These are phyloP conservation scores for Russula virescens DNA, from an alignment of 768 basidiomycete species.

Conservation along the genomic window DNA sequence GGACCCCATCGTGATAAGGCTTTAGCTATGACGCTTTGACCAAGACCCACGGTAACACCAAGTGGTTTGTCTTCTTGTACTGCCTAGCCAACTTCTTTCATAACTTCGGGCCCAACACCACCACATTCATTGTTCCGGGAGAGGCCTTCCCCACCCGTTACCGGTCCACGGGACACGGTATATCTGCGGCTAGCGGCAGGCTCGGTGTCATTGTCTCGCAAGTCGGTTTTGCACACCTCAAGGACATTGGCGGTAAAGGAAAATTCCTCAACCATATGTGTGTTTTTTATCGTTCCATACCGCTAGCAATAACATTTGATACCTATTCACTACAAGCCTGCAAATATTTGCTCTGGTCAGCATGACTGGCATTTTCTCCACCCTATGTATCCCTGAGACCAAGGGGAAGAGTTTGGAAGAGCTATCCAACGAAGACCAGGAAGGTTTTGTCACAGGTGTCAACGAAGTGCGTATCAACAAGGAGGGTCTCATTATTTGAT, in stretches of 20 bases:
- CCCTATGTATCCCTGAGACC: constrained; percentile 40
- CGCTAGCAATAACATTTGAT: not conserved
- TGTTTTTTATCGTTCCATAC: not conserved
- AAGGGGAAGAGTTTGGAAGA: constrained; percentile 31
- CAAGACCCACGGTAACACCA: constrained; percentile 22
- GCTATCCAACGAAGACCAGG: constrained; percentile 33
- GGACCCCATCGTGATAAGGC: constrained; percentile 14
- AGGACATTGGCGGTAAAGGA: constrained; percentile 31
- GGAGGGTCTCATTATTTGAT: no score
- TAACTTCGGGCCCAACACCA: constrained; percentile 41
- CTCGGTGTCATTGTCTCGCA: constrained; percentile 39
- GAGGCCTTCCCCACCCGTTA: constrained; percentile 43
- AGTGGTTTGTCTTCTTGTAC: constrained; percentile 36
- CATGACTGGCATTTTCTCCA: constrained; percentile 38
- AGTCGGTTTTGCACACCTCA: constrained; percentile 29
- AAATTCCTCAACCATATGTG: constrained; percentile 22
- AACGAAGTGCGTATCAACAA: no score
- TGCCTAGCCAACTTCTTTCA: constrained; percentile 39
- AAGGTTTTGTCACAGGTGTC: constrained; percentile 32
- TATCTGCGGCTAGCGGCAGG: constrained; percentile 41
- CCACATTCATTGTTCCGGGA: constrained; percentile 40
- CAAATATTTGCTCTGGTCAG: constrained; percentile 42
- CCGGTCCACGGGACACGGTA: constrained; percentile 40
- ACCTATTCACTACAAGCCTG: constrained; percentile 29
- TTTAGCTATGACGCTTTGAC: not conserved